Conservation (phyloP, 2,329 filamentous ascomycete species). For the Ophidiomyces ophidiicola region DNA sequence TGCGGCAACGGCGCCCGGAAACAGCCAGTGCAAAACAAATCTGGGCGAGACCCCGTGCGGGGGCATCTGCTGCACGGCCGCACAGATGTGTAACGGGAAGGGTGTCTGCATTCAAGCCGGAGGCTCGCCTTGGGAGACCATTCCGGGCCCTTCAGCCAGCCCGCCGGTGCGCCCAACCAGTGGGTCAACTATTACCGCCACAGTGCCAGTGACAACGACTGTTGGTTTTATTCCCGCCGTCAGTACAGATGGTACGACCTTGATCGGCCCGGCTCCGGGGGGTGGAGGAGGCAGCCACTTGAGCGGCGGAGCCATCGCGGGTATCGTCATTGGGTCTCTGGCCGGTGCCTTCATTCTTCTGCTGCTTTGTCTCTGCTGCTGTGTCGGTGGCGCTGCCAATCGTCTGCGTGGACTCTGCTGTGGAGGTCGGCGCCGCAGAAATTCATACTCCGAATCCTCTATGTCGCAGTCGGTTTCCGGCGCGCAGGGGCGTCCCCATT, state of each 20-base stretch:
- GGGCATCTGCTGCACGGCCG: conserved; percentile 34
- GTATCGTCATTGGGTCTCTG: conserved; percentile 40
- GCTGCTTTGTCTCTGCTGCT: conserved; percentile 34
- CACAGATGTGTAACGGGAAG: conserved; percentile 32
- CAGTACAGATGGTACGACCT: conserved; percentile 30
- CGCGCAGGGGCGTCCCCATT: conserved; percentile 17
- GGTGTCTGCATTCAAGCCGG: conserved; percentile 30
- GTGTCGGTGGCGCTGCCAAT: conserved; percentile 32
- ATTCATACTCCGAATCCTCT: conserved; percentile 21
- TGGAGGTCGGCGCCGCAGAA: conserved; percentile 27
- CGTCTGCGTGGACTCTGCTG: conserved; percentile 34
- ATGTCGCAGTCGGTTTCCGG: conserved; percentile 25
- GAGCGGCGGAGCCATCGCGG: conserved; percentile 40
- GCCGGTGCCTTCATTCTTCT: conserved; percentile 35
- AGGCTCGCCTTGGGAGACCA: conserved; percentile 31
- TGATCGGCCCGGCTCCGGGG: conserved; percentile 24
- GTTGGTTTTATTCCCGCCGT: conserved; percentile 36
- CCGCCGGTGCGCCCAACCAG: conserved; percentile 36
- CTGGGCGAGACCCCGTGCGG: conserved; percentile 36
- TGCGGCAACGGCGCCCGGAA: conserved; percentile 18
- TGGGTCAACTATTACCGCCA: conserved; percentile 34
- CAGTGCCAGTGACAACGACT: conserved; percentile 29
- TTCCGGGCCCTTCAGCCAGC: conserved; percentile 26
- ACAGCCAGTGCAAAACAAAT: conserved; percentile 36
- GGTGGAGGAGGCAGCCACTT: conserved; percentile 27